phyloP scores from a whole-genome alignment of 768 basidiomycete genomes.

The Rhodotorula diobovata region DNA sequence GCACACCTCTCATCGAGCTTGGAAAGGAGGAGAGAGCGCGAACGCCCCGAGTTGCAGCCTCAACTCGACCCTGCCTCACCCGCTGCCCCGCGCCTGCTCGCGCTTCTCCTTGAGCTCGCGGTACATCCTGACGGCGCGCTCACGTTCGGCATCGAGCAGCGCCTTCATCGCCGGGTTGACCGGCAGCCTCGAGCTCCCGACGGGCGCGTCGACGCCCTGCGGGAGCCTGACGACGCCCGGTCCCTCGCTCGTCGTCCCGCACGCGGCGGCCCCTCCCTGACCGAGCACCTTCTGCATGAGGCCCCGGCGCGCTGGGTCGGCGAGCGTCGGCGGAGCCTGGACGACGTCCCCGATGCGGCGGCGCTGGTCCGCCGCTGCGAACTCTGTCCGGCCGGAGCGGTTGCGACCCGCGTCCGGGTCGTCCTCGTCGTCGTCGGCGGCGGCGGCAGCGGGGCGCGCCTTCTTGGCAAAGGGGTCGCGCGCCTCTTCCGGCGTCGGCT shows the following conservation, averaged over 20 bases:
- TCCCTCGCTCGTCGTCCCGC: slow-evolving; percentile 26
- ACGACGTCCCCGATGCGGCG: slow-evolving; percentile 56
- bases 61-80: not conserved
- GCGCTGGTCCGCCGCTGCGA: slow-evolving; percentile 2
- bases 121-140: slow-evolving; percentile 64
- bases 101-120: slow-evolving; percentile 57
- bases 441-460: not conserved
- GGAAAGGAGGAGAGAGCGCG: no score
- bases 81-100: slow-evolving; percentile 46
- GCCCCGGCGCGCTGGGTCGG: slow-evolving; percentile 55
- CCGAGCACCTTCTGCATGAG: slow-evolving; percentile 42
- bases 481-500: slow-evolving; percentile 31
- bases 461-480: slow-evolving; percentile 29
- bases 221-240: slow-evolving; percentile 15
- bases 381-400: slow-evolving; percentile 29
- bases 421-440: not conserved
- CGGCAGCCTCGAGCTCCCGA: slow-evolving; percentile 45
- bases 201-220: slow-evolving; percentile 16
- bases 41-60: not conserved
- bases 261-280: slow-evolving; percentile 19
- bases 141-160: slow-evolving; percentile 71
- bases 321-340: slow-evolving; percentile 63
- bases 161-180: slow-evolving; percentile 69
- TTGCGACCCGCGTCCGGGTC: not conserved
- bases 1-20: no score